Percentiles rank a stretch among this genome's conserved stretches.
Conservation (phyloP, 108 stramenopile genomes). For the Cyclostephanos tholiformis region DNA sequence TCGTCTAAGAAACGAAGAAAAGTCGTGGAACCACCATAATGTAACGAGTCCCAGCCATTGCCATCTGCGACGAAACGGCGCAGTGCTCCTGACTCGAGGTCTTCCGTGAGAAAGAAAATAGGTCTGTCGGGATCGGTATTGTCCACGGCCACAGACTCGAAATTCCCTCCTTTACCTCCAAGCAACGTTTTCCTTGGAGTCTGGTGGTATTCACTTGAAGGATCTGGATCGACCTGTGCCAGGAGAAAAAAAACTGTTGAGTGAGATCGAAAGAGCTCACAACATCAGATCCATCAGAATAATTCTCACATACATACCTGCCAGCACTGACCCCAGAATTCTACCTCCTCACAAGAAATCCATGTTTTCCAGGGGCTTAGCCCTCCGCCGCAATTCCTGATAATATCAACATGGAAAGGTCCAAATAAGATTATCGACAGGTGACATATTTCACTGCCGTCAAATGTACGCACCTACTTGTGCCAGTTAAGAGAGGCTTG, state of each 20-base stretch:
- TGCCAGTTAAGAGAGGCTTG: conserved; percentile 19
- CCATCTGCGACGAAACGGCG: conserved; percentile 46
- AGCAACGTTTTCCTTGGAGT: conserved; percentile 10
- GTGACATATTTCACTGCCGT: not conserved
- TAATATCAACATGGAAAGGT: not conserved
- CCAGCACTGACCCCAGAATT: conserved; percentile 10
- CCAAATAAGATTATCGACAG: not conserved
- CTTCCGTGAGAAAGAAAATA: conserved; percentile 62
- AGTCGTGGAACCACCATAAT: conserved; percentile 1
- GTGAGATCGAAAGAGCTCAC: not conserved
- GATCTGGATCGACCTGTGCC: conserved; percentile 27
- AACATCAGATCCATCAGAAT: no score
- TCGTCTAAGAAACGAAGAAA: conserved; percentile 14
- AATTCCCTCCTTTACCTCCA: conserved; percentile 34
- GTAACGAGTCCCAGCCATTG: conserved; percentile 32
- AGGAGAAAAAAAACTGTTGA: not conserved
- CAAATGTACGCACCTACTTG: not conserved
- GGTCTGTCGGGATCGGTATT: conserved; percentile 16
- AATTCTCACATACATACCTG: not conserved
- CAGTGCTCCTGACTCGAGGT: conserved; percentile 45
- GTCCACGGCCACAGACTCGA: conserved; percentile 48
- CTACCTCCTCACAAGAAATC: conserved; percentile 45
- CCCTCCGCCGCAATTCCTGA: conserved; percentile 24
- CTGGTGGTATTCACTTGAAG: conserved; percentile 17
- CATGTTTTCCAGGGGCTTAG: conserved; percentile 44